Evolutionary conservation across 2,329 filamentous ascomycete species (phyloP), one percentile per base, ranked within the genome.

Genomic region (Paecilomyces variotii): DNA sequence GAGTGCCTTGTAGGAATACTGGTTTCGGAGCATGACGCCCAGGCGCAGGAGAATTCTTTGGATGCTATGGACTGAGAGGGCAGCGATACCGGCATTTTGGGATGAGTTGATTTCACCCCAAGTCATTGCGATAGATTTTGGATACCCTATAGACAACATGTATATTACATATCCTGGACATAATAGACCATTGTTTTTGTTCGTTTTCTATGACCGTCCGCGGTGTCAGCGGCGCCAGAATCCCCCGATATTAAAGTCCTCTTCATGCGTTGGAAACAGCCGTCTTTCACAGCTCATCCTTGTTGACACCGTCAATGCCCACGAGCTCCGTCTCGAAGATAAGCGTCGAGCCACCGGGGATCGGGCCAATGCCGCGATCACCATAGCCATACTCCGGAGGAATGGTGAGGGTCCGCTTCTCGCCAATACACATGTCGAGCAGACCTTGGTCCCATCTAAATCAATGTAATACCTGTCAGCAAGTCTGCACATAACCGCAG

Each of bases 291-390:
- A 78, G 64, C 67, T 79, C 76, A 67, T 78, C 75, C 70, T 77
- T 78, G 56, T 63, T 57, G 56, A 93, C 89, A 30, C 91, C 91
- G 14, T 86, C 80, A 70, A 97, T 97, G 58, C 83, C 87, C 68
- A 97, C 80, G 64, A 97, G 79, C 77, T 96, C 91, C 53, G 92
- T 96, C 79, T 96, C 90, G 71, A 97, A 97, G 56, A 97, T 85
- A 69, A 97, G 77, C 59, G 90, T 95, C 65, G 89, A 86, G 32
- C 86, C 87, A 3, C 83, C 86, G 19, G 92, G 91, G 70, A 97
- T 97, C 25, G 91, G 91, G 1, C 91, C 91, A 72, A 90, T 84
- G 39, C 76, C 81, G 57, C 85, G 82, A 62, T 87, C 79, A 55
- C 94, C 94, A 75, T 97, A 99, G 54, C 85, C 94, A 70, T 88